Conservation (phyloP, 495 filamentous ascomycete species). For the Articulospora tetracladia region DNA sequence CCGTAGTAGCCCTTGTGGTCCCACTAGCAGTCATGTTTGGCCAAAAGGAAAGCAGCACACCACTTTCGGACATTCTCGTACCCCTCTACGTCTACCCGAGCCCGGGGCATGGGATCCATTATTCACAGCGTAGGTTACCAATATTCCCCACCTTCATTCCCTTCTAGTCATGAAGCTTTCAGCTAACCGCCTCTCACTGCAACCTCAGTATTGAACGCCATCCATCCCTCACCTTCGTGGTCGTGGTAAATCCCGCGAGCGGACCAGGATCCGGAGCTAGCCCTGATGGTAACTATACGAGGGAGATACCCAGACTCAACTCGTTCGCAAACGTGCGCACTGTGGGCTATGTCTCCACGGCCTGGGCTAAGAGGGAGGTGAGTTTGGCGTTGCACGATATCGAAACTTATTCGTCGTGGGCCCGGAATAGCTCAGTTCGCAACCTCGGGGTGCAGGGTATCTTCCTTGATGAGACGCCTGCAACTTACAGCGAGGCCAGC, state of each 20-base stretch:
- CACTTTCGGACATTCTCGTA: conserved; percentile 34
- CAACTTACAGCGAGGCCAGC: neutral
- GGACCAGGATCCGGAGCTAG: conserved; percentile 43
- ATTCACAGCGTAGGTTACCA: conserved; percentile 30
- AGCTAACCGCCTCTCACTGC: too few species aligned
- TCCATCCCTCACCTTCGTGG: conserved; percentile 45
- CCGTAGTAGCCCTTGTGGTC: neutral
- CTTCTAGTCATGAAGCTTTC: neutral
- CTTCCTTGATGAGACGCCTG: conserved; percentile 26
- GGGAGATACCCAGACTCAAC: conserved; percentile 41
- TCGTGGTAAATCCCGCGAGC: conserved; percentile 53
- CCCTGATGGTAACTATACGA: conserved; percentile 49
- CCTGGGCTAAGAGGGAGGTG: conserved; percentile 42
- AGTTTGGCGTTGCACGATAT: conserved; percentile 40
- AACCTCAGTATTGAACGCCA: conserved; percentile 22
- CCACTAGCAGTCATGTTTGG: neutral
- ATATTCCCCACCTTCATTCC: too few species aligned
- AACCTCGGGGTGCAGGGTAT: conserved; percentile 29
- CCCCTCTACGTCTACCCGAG: conserved; percentile 55
- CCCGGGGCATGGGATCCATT: conserved; percentile 47
- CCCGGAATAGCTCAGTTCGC: conserved; percentile 30
- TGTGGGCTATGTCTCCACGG: conserved; percentile 52
- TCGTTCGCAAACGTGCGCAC: conserved; percentile 44
- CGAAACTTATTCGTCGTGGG: conserved; percentile 44
- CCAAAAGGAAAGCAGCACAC: neutral